These are phyloP conservation scores for Leishmania lainsoni DNA, from an alignment of 208 protist genomes.

Conservation along the genomic window DNA sequence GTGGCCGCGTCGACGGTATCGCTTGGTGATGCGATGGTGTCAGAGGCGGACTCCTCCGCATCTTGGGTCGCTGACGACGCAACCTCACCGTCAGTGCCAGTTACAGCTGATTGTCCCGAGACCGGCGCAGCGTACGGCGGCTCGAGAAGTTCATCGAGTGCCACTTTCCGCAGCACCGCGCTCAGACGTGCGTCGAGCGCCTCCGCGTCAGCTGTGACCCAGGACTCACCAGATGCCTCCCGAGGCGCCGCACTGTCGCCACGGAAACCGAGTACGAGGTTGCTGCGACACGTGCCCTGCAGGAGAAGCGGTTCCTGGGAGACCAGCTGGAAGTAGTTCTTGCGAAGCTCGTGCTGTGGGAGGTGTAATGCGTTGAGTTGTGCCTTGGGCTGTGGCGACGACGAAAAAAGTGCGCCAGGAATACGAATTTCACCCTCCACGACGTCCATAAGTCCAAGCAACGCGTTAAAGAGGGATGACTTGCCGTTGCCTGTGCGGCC, in stretches of 20 bases:
- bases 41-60: not conserved
- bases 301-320: slow-evolving; percentile 98
- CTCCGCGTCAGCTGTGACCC: not conserved
- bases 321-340: slow-evolving; percentile 94
- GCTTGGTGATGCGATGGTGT: not conserved
- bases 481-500: slow-evolving; percentile 86
- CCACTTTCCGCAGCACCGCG: slow-evolving; percentile 44
- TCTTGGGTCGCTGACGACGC: slow-evolving; percentile 1
- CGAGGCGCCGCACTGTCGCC: slow-evolving; percentile 2
- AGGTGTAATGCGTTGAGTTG: slow-evolving; percentile 26
- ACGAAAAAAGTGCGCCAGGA: slow-evolving; percentile 22
- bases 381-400: slow-evolving; percentile 9
- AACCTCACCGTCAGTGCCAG: slow-evolving; percentile 6
- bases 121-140: slow-evolving; percentile 1
- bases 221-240: not conserved
- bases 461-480: slow-evolving; percentile 81
- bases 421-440: slow-evolving; percentile 54
- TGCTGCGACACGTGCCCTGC: slow-evolving; percentile 93
- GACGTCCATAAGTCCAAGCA: slow-evolving; percentile 90
- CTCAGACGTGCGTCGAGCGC: slow-evolving; percentile 41
- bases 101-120: not conserved
- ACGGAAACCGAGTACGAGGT: slow-evolving; percentile 83
- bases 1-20: slow-evolving; percentile 14
- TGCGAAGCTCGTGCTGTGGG: slow-evolving; percentile 67
- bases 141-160: slow-evolving; percentile 47